Evolutionary conservation across 2,329 filamentous ascomycete species (phyloP).

Genomic region (Paecilomyces formosus): DNA sequence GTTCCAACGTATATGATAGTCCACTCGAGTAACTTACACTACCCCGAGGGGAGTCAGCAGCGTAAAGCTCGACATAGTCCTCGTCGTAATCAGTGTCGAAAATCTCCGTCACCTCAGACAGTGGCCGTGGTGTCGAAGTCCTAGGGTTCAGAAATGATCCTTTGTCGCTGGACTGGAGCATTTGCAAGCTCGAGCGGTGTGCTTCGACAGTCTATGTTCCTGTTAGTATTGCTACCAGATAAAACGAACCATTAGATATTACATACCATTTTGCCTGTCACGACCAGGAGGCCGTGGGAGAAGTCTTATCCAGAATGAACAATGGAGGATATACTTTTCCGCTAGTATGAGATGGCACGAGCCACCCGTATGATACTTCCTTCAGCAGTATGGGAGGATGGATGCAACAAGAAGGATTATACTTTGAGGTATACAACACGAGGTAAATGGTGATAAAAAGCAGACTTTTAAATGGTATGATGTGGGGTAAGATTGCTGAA

Average conservation of each 20-base stretch:
- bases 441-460: neutral
- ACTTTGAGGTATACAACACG: neutral
- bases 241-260: neutral
- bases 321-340: neutral
- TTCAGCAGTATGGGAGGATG: neutral
- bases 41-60: constrained; percentile 11
- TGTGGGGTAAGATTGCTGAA: neutral
- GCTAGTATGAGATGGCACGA: neutral
- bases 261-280: neutral
- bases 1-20: neutral
- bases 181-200: constrained; percentile 6
- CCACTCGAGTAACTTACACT: constrained; percentile 9
- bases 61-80: constrained; percentile 15
- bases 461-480: neutral
- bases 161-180: constrained; percentile 11
- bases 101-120: constrained; percentile 26
- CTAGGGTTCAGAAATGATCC: constrained; percentile 10
- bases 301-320: neutral
- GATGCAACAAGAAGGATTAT: neutral
- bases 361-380: neutral
- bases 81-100: constrained; percentile 28
- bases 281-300: neutral
- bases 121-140: constrained; percentile 12
- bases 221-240: neutral
- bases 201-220: constrained; percentile 1